phyloP scores from a whole-genome alignment of 2,329 filamentous ascomycete species.

The Stenocarpella maydis region DNA sequence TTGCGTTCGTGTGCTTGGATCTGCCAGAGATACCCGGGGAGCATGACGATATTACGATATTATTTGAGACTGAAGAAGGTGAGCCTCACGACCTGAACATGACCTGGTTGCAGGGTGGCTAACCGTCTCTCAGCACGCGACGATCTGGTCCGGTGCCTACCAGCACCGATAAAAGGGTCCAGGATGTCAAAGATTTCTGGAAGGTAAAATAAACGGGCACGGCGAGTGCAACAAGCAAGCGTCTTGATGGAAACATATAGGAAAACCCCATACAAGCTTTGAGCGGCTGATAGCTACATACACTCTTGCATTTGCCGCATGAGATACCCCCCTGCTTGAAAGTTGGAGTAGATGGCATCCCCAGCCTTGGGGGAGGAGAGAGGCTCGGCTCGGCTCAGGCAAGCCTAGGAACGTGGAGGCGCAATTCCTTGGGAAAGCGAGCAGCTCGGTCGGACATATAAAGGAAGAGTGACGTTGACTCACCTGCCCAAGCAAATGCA shows the following conservation, averaged over 20 bases:
- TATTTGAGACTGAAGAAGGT: slow-evolving; percentile 84
- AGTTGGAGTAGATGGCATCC: slow-evolving; percentile 12
- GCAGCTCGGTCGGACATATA: background rate
- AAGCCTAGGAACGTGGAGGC: background rate
- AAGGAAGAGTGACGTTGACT: background rate
- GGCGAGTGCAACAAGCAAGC: background rate
- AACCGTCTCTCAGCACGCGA: slow-evolving; percentile 59
- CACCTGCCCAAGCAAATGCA: background rate
- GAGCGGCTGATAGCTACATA: slow-evolving; percentile 28
- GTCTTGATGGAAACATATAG: slow-evolving; percentile 3
- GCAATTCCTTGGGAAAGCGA: background rate
- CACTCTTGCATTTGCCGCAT: slow-evolving; percentile 36
- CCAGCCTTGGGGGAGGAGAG: slow-evolving; percentile 3
- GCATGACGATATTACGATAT: slow-evolving; percentile 88
- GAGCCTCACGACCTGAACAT: slow-evolving; percentile 47
- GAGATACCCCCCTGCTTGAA: slow-evolving; percentile 35
- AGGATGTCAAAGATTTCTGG: slow-evolving; percentile 45
- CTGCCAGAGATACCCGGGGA: slow-evolving; percentile 89
- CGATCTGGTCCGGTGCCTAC: slow-evolving; percentile 58
- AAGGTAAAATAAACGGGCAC: slow-evolving; percentile 36
- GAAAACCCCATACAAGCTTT: slow-evolving; percentile 28
- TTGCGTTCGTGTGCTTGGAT: slow-evolving; percentile 84
- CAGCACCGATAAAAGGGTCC: slow-evolving; percentile 64
- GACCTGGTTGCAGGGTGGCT: slow-evolving; percentile 28
- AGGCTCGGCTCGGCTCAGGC: background rate